Base-by-base conservation (phyloP, 2,329 filamentous ascomycete genomes). In the Talaromyces sp. region DNA sequence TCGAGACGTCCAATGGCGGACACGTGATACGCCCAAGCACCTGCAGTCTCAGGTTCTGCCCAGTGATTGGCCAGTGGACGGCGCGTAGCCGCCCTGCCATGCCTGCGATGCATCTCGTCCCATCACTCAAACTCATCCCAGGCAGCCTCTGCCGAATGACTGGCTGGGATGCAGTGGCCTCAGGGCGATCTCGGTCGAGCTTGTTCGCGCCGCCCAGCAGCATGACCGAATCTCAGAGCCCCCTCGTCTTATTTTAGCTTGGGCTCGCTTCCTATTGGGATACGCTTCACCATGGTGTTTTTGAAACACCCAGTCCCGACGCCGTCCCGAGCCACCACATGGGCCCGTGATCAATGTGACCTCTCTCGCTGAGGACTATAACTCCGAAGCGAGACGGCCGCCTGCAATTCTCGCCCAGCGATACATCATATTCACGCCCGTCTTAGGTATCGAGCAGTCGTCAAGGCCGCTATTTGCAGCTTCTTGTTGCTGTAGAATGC, bases 241-340 rank as follows among this genome's bases (percentile, higher is more conserved):
- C 17, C 49, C 49, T 52, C 26, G 24, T 29, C 31, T 29, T 17
- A 11, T 17, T 52, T 17, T 17, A 17, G 49, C 26, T 10, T 27
- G 26, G 7, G 49, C 7, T 27, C 27, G 24, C 49, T 19, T 24
- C 4, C 4, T 19, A 46, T 46, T 46, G 43, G 35, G 35, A 27
- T 29, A n/a, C 56, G 49, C 55, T 58, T 60, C 59, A 58, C 50
- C 35, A 57, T 58, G 49, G 35, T 55, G 49, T 27, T 60, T 54
- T 46, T 60, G 59, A 60, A 60, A 60, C 59, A 31, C 38, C 31
- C 19, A 51, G 49, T 29, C 49, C 24, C 49, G 49, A 29, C 49
- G 7, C 49, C 49, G 14, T 52, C 26, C 19, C 43, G 21, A 24
- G n/a, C n/a, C 14, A 24, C n/a, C 43, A 46, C 8, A 46, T 9